phyloP scores from a whole-genome alignment of 345 rosid species.

The Raphanus sativus region DNA sequence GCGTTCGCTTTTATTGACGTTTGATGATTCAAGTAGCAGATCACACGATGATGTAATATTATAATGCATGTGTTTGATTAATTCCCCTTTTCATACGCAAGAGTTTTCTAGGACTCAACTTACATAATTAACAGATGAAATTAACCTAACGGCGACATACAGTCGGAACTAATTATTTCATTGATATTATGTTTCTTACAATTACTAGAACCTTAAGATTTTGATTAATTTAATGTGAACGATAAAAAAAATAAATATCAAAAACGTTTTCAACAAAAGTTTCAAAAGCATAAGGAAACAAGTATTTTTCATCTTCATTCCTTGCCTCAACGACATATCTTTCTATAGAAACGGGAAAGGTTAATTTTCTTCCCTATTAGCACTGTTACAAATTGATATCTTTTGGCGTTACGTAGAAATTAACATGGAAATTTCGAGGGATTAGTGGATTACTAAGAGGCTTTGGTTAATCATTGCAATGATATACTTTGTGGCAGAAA shows the following conservation, averaged over 20 bases:
- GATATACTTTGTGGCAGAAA: neutral
- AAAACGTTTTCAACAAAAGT: neutral
- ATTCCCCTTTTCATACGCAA: neutral
- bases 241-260: neutral
- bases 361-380: neutral
- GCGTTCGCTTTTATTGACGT: slow-evolving; percentile 36
- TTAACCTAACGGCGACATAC: neutral
- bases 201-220: neutral
- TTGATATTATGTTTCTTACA: neutral
- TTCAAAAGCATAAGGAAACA: neutral
- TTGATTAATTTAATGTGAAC: neutral
- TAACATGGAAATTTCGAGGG: neutral
- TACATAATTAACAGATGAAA: neutral
- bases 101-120: neutral
- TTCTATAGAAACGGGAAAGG: neutral
- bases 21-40: slow-evolving; percentile 18
- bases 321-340: neutral
- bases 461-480: neutral
- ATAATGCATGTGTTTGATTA: neutral
- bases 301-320: neutral
- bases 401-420: neutral
- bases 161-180: neutral
- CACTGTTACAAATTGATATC: neutral
- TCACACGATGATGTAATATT: slow-evolving; percentile 14
- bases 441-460: neutral